phyloP scores from a whole-genome alignment of 306 rosid genomes.

The Senna siamea region DNA sequence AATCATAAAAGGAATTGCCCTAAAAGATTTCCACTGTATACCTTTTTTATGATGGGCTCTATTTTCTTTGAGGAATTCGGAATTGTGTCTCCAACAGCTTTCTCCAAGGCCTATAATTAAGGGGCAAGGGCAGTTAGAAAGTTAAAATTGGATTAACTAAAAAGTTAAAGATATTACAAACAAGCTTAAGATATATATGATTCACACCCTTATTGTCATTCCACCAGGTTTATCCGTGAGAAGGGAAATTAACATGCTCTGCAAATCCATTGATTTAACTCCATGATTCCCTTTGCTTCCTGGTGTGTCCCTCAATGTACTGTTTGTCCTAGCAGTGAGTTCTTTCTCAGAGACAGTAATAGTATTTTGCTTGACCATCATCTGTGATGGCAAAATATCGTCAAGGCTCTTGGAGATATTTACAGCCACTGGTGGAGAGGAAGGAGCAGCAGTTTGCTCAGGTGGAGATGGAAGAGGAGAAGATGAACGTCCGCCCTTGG shows the following conservation, averaged over 20 bases:
- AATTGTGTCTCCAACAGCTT: conserved; percentile 73
- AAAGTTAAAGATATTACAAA: conserved; percentile 11
- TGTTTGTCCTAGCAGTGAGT: conserved; percentile 49
- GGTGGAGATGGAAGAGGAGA: conserved; percentile 83
- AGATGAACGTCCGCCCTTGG: conserved; percentile 70
- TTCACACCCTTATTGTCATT: conserved; percentile 72
- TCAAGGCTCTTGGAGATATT: conserved; percentile 64
- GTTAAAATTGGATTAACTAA: conserved; percentile 31
- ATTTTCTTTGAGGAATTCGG: conserved; percentile 72
- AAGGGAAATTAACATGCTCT: conserved; percentile 64
- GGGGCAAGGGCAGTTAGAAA: conserved; percentile 26
- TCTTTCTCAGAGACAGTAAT: conserved; percentile 64
- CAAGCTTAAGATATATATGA: conserved; percentile 13
- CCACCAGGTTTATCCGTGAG: conserved; percentile 85
- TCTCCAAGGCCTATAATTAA: conserved; percentile 75
- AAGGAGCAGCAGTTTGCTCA: conserved; percentile 58
- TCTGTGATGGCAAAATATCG: conserved; percentile 59
- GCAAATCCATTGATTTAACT: conserved; percentile 72
- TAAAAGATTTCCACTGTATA: conserved; percentile 49
- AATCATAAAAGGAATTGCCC: conserved; percentile 33
- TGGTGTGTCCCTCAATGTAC: conserved; percentile 48
- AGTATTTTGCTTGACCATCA: conserved; percentile 58
- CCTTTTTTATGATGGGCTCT: conserved; percentile 78
- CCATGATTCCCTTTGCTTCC: conserved; percentile 64
- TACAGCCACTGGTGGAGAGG: conserved; percentile 68